A percentile compares a stretch with the other conserved stretches of the same genome.
Conservation (phyloP, 2,329 filamentous ascomycete species). For the Penicillium thymicola region DNA sequence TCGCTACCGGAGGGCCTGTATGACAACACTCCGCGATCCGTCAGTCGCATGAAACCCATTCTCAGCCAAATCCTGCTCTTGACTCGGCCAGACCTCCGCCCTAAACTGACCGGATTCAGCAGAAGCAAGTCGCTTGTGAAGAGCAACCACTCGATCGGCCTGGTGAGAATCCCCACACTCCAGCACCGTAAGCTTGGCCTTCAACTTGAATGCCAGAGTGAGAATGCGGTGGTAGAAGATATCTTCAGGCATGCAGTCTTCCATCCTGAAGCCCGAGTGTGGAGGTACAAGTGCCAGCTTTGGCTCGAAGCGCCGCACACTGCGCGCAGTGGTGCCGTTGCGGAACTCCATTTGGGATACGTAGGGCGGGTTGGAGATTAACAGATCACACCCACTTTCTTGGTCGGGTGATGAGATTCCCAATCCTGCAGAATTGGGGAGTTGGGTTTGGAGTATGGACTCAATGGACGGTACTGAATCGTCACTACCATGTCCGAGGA, state of each 20-base stretch:
- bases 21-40: constrained; percentile 24
- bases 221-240: constrained; percentile 37
- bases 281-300: constrained; percentile 71
- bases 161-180: constrained; percentile 39
- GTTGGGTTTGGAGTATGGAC: constrained; percentile 11
- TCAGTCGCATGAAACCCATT: constrained; percentile 22
- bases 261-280: neutral
- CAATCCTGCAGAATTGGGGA: neutral
- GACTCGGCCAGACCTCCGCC: constrained; percentile 18
- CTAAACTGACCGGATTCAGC: neutral
- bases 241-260: constrained; percentile 27
- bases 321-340: constrained; percentile 60
- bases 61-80: constrained; percentile 12
- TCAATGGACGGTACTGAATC: constrained; percentile 9
- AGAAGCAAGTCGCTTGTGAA: constrained; percentile 13
- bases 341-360: constrained; percentile 65
- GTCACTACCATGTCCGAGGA: constrained; percentile 26
- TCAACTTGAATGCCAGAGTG: constrained; percentile 22
- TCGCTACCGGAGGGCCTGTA: neutral
- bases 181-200: constrained; percentile 30
- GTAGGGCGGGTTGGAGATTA: constrained; percentile 90
- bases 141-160: constrained; percentile 30
- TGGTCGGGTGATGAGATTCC: neutral
- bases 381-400: constrained; percentile 53
- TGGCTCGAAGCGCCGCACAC: constrained; percentile 80